Evolutionary conservation across 306 rosid genomes (phyloP).

Genomic region (Quercus robur): DNA sequence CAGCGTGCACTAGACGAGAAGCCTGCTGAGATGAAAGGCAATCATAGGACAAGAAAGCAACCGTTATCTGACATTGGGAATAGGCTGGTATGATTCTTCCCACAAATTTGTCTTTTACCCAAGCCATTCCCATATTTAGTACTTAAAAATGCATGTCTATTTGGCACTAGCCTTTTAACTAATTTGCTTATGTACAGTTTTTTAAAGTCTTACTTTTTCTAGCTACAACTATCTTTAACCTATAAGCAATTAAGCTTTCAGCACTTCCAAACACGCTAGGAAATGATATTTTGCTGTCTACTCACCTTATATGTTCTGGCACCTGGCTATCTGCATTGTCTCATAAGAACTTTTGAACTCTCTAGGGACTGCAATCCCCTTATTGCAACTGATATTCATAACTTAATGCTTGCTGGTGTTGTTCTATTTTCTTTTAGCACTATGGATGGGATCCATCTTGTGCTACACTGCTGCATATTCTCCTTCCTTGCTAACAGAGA

Average conservation of each 20-base stretch:
- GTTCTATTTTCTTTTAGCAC: background rate
- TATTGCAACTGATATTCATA: background rate
- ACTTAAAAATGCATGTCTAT: no score
- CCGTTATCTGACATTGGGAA: conserved; percentile 79
- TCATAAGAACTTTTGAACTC: background rate
- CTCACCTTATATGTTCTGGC: no score
- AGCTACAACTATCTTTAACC: no score
- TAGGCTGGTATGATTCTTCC: conserved; percentile 47
- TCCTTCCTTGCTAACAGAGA: conserved; percentile 17
- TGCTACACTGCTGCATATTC: background rate
- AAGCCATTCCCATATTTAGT: background rate
- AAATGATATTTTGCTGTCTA: no score
- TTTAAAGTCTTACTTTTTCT: no score
- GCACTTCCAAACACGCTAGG: no score
- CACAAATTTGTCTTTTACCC: background rate
- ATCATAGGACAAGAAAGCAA: conserved; percentile 47
- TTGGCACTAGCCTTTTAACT: no score
- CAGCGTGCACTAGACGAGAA: conserved; percentile 57
- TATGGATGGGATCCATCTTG: background rate
- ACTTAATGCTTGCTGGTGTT: background rate
- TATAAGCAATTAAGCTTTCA: no score
- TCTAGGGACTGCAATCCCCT: background rate
- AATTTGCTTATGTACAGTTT: no score
- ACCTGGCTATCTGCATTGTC: background rate
- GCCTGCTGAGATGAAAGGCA: conserved; percentile 33